A percentile compares a stretch with the other conserved stretches of the same genome.
Evolutionary conservation across 768 basidiomycete genomes (phyloP).

Genomic region (Tylopilus plumbeoviolaceoides): DNA sequence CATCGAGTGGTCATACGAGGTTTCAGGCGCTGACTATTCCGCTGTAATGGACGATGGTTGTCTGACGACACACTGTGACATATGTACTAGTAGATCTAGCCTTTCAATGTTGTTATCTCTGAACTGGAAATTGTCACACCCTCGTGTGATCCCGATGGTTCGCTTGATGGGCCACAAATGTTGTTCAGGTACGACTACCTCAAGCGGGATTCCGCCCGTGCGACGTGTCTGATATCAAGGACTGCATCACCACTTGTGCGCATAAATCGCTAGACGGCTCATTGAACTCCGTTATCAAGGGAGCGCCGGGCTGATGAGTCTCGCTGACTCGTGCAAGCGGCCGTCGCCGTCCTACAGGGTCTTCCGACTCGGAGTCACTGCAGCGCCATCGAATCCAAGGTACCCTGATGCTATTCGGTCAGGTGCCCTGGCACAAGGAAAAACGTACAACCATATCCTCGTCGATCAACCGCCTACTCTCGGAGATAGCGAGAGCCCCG

Average conservation of each 20-base stretch:
- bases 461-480: too few relatives aligned
- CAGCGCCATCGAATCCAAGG: too few relatives aligned
- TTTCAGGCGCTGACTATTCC: conserved; percentile 21
- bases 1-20: conserved; percentile 2
- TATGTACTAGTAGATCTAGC: background rate
- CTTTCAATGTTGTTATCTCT: background rate
- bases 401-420: too few relatives aligned
- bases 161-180: background rate
- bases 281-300: too few relatives aligned
- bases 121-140: too few relatives aligned
- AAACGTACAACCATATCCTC: background rate
- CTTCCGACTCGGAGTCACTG: too few relatives aligned
- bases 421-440: too few relatives aligned
- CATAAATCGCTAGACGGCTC: background rate
- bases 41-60: conserved; percentile 7
- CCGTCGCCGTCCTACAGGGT: too few relatives aligned
- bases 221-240: too few relatives aligned
- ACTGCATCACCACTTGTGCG: background rate
- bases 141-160: background rate
- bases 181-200: background rate
- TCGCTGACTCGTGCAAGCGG: too few relatives aligned
- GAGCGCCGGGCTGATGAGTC: too few relatives aligned
- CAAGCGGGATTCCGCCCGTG: background rate
- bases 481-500: background rate
- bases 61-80: background rate